Conservation (phyloP, 495 filamentous ascomycete genomes). For the Lasiosphaeria miniovina region DNA sequence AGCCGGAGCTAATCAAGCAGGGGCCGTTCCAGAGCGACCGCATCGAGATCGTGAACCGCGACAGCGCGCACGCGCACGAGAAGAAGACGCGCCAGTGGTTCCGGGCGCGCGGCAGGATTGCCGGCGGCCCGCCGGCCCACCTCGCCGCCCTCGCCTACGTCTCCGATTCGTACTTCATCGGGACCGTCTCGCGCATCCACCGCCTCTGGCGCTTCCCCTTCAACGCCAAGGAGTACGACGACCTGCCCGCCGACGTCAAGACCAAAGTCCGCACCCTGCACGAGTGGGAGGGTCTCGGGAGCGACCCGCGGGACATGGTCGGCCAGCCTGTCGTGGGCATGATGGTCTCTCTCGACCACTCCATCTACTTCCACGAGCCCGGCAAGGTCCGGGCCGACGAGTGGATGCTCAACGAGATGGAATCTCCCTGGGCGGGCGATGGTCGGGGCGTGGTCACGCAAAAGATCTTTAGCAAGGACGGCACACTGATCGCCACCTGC, state of each 20-base stretch:
- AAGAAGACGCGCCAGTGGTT: conserved; percentile 77
- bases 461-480: conserved; percentile 82
- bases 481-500: conserved; percentile 78
- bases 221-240: conserved; percentile 31
- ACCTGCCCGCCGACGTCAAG: conserved; percentile 28
- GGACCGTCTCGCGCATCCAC: conserved; percentile 76
- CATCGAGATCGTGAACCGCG: conserved; percentile 49
- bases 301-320: conserved; percentile 36
- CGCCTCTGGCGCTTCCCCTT: conserved; percentile 60
- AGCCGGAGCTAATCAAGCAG: conserved; percentile 32
- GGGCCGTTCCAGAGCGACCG: conserved; percentile 53
- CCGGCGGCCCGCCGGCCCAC: conserved; percentile 76
- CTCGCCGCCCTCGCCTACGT: conserved; percentile 88
- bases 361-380: conserved; percentile 92
- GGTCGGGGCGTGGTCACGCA: conserved; percentile 84
- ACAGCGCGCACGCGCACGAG: conserved; percentile 48
- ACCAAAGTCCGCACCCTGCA: conserved; percentile 33
- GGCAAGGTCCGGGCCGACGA: conserved; percentile 78
- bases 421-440: conserved; percentile 90
- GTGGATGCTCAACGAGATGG: conserved; percentile 91
- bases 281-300: conserved; percentile 41
- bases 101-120: conserved; percentile 69
- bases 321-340: conserved; percentile 67
- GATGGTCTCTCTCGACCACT: conserved; percentile 94
- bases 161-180: conserved; percentile 88